Base-by-base conservation (phyloP, 2,329 filamentous ascomycete species). In the Paecilomyces dactylethromorphus region DNA sequence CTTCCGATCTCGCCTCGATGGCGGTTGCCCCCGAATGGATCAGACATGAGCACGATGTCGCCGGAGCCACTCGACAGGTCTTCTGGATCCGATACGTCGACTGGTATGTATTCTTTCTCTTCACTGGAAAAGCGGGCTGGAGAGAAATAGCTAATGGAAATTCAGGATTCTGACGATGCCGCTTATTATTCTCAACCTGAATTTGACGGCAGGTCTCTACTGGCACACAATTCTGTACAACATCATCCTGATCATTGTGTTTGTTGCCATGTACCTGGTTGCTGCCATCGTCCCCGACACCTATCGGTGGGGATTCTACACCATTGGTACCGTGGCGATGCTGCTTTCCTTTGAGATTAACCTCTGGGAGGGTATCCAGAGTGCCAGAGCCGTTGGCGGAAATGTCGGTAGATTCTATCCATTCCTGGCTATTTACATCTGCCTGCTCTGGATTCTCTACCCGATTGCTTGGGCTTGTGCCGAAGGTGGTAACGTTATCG, bases 51-150 rank as follows among this genome's bases (percentile, higher is more conserved):
- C 71, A 75, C 13, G 75, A 78, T 4, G 78, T 83, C 2, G 61
- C 71, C 2, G 84, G 83, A 5, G 69, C 73, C 1, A 83, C 81
- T 54, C 82, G 87, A 50, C 82, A 87, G 68, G 83, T 89, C 67
- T 88, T 86, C 72, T 88, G 87, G 63, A 84, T 85, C 45, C 79
- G 86, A 51, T 88, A 87, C 71, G 83, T 88, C 61, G 84, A 87
- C 65, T 87, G 84, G 84, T 78, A 75, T 54, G 71, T 87, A 62
- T 88, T 86, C n/a, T n/a, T n/a, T n/a, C n/a, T n/a, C n/a, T 1
- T 88, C 85, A 1, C 86, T 86, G 7, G 75, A 89, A 13, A 39
- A 39, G n/a, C 35, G 4, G n/a, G 35, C n/a, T 39, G 5, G 35
- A 39, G n/a, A n/a, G n/a, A 15, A 7, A 39, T 39, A 29, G 1